Evolutionary conservation across 176 grass and related monocot genomes (phyloP).

Genomic region (Carex myosuroides): DNA sequence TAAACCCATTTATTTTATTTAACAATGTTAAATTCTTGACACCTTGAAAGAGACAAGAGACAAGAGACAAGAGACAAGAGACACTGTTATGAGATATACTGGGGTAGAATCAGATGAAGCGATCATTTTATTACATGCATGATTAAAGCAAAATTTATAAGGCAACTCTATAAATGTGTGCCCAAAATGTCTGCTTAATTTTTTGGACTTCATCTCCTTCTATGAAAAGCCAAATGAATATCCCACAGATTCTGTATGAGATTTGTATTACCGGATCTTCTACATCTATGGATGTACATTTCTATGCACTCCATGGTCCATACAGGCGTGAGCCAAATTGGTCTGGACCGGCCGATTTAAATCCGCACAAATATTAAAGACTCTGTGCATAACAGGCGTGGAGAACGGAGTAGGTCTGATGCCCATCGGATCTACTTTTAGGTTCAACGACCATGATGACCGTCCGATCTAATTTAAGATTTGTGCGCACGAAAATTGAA

Average conservation of each 20-base stretch:
- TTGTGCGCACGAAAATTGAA: too few relatives aligned
- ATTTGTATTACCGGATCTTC: not conserved
- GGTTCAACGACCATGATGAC: too few relatives aligned
- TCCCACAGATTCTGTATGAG: not conserved
- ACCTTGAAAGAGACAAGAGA: not conserved
- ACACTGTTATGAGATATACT: not conserved
- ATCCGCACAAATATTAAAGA: too few relatives aligned
- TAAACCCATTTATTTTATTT: not conserved
- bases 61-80: not conserved
- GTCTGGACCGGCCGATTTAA: too few relatives aligned
- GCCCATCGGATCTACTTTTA: too few relatives aligned
- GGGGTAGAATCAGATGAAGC: not conserved
- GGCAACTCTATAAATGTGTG: not conserved
- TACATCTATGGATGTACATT: not conserved
- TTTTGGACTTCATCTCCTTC: not conserved
- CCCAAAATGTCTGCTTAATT: not conserved
- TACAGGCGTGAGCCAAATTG: not conserved
- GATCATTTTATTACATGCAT: not conserved
- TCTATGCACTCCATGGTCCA: not conserved
- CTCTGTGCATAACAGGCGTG: too few relatives aligned
- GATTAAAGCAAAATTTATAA: not conserved
- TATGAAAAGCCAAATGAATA: not conserved
- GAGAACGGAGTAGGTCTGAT: too few relatives aligned
- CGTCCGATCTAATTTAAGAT: too few relatives aligned
- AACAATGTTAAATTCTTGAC: not conserved